These are phyloP conservation scores for Neurospora sp. DNA, from an alignment of 495 filamentous ascomycete genomes.

Conservation along the genomic window DNA sequence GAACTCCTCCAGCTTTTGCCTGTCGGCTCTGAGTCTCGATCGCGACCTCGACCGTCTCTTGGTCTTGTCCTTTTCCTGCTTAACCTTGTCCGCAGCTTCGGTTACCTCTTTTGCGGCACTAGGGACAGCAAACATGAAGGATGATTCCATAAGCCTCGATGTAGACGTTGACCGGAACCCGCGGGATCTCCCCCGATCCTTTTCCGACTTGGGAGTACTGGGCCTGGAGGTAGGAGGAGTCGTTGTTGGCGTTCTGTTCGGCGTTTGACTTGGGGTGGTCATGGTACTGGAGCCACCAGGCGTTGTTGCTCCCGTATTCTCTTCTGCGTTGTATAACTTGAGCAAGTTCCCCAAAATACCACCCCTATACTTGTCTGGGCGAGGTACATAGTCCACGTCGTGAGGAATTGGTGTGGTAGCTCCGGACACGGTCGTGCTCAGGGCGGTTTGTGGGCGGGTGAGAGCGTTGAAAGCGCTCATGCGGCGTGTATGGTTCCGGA, in stretches of 20 bases:
- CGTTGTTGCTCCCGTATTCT: slow-evolving; percentile 3
- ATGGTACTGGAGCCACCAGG: slow-evolving; percentile 13
- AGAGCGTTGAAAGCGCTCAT: slow-evolving; percentile 8
- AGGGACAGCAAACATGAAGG: slow-evolving; percentile 32
- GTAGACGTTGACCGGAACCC: slow-evolving; percentile 27
- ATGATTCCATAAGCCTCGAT: slow-evolving; percentile 46
- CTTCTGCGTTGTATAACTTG: slow-evolving; percentile 53
- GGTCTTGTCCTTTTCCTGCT: slow-evolving; percentile 19
- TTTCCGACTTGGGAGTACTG: slow-evolving; percentile 43
- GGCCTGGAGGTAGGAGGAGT: slow-evolving; percentile 33
- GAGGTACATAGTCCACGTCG: slow-evolving; percentile 53
- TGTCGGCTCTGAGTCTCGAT: slow-evolving; percentile 16
- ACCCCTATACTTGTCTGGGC: slow-evolving; percentile 59
- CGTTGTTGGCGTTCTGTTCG: slow-evolving; percentile 20
- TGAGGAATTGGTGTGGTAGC: slow-evolving; percentile 27
- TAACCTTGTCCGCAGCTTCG: slow-evolving; percentile 23
- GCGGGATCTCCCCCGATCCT: slow-evolving; percentile 52
- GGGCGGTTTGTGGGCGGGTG: not conserved
- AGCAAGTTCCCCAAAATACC: slow-evolving; percentile 71
- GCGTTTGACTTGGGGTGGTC: slow-evolving; percentile 17
- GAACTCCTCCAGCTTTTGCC: slow-evolving; percentile 51
- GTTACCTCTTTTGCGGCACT: slow-evolving; percentile 17
- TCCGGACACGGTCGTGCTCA: slow-evolving; percentile 7
- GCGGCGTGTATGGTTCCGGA: slow-evolving; percentile 14
- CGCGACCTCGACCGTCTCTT: slow-evolving; percentile 31